These are phyloP conservation scores for Neurospora tetrasperma DNA, from an alignment of 495 filamentous ascomycete species.

Conservation along the genomic window DNA sequence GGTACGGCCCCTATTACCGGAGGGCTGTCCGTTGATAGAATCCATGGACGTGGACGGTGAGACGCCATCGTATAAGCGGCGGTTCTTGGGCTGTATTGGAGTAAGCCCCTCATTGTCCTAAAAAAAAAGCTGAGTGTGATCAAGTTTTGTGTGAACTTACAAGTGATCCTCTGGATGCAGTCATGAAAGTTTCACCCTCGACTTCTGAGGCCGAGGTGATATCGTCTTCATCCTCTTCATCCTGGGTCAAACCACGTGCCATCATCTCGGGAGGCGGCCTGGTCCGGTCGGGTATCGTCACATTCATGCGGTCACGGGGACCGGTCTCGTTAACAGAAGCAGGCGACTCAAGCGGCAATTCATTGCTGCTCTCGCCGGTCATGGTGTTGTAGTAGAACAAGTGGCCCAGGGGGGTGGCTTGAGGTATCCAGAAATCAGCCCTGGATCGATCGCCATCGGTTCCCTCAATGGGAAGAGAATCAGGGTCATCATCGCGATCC, in stretches of 20 bases:
- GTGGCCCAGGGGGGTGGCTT: slow-evolving; percentile 86
- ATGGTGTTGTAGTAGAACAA: slow-evolving; percentile 98
- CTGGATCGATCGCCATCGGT: slow-evolving; percentile 64
- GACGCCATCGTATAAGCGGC: slow-evolving; percentile 62
- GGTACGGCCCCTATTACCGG: slow-evolving; percentile 32
- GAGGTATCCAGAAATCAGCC: slow-evolving; percentile 96
- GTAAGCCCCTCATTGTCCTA: not conserved
- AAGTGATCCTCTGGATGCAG: slow-evolving; percentile 37
- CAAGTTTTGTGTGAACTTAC: slow-evolving; percentile 25
- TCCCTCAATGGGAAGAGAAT: slow-evolving; percentile 59
- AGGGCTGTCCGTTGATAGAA: slow-evolving; percentile 57
- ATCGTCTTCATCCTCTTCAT: slow-evolving; percentile 76
- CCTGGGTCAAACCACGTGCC: slow-evolving; percentile 70
- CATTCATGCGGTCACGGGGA: slow-evolving; percentile 75
- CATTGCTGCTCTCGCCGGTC: slow-evolving; percentile 85
- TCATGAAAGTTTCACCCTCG: slow-evolving; percentile 50
- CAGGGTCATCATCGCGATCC: slow-evolving; percentile 37
- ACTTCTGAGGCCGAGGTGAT: slow-evolving; percentile 74
- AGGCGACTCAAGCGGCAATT: slow-evolving; percentile 86
- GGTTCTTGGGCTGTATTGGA: slow-evolving; percentile 39
- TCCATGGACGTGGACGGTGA: slow-evolving; percentile 90
- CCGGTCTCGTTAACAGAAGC: slow-evolving; percentile 71
- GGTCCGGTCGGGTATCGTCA: slow-evolving; percentile 81
- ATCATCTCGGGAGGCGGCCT: slow-evolving; percentile 87
- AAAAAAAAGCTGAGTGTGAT: not conserved